These are phyloP conservation scores for Gleditsia sinensis DNA, from an alignment of 306 rosid genomes.

Conservation along the genomic window DNA sequence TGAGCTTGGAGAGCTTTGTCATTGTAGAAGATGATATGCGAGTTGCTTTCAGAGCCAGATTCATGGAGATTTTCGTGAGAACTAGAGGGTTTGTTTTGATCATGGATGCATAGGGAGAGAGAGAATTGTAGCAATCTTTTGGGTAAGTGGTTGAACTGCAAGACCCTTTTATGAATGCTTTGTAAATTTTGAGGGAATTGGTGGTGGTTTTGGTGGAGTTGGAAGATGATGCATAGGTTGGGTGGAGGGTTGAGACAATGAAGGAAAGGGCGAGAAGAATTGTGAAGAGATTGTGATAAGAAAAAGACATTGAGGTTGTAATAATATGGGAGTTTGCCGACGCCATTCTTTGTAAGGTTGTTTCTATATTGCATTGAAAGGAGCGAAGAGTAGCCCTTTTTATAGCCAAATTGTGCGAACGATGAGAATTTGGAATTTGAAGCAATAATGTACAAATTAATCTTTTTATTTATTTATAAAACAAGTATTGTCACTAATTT, in stretches of 20 bases:
- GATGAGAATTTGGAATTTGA: neutral
- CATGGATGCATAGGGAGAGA: conserved; percentile 41
- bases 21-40: neutral
- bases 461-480: no score
- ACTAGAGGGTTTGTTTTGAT: conserved; percentile 33
- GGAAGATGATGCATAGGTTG: conserved; percentile 7
- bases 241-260: conserved; percentile 27
- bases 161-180: conserved; percentile 31
- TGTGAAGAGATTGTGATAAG: conserved; percentile 11
- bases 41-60: conserved; percentile 32
- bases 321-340: neutral
- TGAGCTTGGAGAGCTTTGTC: conserved; percentile 16
- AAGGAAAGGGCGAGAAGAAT: conserved; percentile 22
- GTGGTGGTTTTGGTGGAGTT: neutral
- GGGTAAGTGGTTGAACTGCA: conserved; percentile 50
- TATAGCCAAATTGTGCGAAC: conserved; percentile 36
- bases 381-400: conserved; percentile 16
- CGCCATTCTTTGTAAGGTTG: conserved; percentile 30
- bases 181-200: conserved; percentile 11
- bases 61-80: conserved; percentile 36
- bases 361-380: conserved; percentile 13
- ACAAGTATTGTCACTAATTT: no score
- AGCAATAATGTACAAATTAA: no score
- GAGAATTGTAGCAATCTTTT: conserved; percentile 38
- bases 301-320: neutral